Evolutionary conservation across 371 early-diverging fungal genomes (phyloP).

Genomic region (Mortierella sp.): DNA sequence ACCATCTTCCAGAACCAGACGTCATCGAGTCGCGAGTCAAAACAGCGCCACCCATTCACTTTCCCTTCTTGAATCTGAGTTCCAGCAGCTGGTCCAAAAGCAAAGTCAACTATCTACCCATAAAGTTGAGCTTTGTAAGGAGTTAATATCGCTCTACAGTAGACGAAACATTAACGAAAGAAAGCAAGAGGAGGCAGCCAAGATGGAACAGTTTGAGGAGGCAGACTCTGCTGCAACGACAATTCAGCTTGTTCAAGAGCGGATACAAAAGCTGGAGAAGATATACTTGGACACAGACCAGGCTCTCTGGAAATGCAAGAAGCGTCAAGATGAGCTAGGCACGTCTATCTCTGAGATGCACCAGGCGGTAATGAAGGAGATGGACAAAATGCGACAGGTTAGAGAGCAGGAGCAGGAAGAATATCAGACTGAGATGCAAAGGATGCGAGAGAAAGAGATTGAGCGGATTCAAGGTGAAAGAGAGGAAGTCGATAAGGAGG

Average conservation of each 20-base stretch:
- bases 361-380: constrained; percentile 26
- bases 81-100: constrained; percentile 30
- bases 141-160: constrained; percentile 40
- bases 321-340: constrained; percentile 42
- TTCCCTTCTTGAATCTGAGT: constrained; percentile 27
- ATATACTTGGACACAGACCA: constrained; percentile 21
- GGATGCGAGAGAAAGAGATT: constrained; percentile 15
- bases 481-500: constrained; percentile 32
- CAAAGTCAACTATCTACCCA: constrained; percentile 34
- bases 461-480: constrained; percentile 16
- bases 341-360: constrained; percentile 29
- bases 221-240: constrained; percentile 32
- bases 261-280: constrained; percentile 28
- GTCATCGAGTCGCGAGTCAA: constrained; percentile 5
- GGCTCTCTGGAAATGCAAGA: constrained; percentile 33
- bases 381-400: constrained; percentile 23
- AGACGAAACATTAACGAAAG: constrained; percentile 28
- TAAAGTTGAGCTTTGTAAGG: constrained; percentile 30
- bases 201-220: constrained; percentile 40
- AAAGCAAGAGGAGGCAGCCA: constrained; percentile 29
- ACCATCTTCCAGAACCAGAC: neutral
- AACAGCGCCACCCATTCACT: constrained; percentile 23
- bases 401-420: constrained; percentile 22
- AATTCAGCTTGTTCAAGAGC: constrained; percentile 17
- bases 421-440: constrained; percentile 2